These are phyloP conservation scores for Colletotrichum sp. DNA, from an alignment of 2,329 filamentous ascomycete species.

Conservation along the genomic window DNA sequence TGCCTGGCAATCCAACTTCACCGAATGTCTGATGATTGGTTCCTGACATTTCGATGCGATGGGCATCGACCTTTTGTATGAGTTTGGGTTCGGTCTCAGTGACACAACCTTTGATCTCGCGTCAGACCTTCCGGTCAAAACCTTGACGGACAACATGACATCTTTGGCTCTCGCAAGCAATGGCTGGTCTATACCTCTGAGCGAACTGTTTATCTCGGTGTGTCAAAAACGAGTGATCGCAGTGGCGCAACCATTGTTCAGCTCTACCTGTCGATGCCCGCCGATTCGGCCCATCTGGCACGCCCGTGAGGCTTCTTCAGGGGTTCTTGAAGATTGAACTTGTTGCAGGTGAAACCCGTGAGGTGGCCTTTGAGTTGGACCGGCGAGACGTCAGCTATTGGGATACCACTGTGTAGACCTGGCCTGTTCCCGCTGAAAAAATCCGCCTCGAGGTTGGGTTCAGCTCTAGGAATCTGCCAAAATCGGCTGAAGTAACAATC, in stretches of 20 bases:
- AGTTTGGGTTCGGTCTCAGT: slow-evolving; percentile 71
- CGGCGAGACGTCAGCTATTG: slow-evolving; percentile 71
- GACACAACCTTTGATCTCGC: slow-evolving; percentile 66
- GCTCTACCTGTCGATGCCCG: slow-evolving; percentile 54
- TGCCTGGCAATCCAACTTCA: slow-evolving; percentile 31
- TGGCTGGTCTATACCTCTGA: slow-evolving; percentile 43
- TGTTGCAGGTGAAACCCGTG: slow-evolving; percentile 47
- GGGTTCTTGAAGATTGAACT: slow-evolving; percentile 68
- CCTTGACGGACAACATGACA: slow-evolving; percentile 33
- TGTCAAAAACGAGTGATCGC: slow-evolving; percentile 68
- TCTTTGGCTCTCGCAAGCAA: slow-evolving; percentile 41
- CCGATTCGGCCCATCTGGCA: slow-evolving; percentile 23
- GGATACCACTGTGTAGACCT: slow-evolving; percentile 64
- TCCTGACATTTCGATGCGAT: slow-evolving; percentile 57
- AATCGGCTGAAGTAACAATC: not conserved
- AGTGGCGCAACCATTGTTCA: slow-evolving; percentile 71
- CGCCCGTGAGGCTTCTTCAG: slow-evolving; percentile 63
- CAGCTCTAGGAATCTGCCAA: not conserved
- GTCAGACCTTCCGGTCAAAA: slow-evolving; percentile 49
- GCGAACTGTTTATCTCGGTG: slow-evolving; percentile 54
- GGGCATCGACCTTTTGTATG: slow-evolving; percentile 53
- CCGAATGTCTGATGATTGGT: slow-evolving; percentile 58
- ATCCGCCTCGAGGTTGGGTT: slow-evolving; percentile 46
- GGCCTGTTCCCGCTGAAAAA: slow-evolving; percentile 54
- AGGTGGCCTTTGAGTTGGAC: slow-evolving; percentile 58